These are phyloP conservation scores for Durusdinium trenchii DNA, from an alignment of 73 alveolate genomes.

Conservation along the genomic window DNA sequence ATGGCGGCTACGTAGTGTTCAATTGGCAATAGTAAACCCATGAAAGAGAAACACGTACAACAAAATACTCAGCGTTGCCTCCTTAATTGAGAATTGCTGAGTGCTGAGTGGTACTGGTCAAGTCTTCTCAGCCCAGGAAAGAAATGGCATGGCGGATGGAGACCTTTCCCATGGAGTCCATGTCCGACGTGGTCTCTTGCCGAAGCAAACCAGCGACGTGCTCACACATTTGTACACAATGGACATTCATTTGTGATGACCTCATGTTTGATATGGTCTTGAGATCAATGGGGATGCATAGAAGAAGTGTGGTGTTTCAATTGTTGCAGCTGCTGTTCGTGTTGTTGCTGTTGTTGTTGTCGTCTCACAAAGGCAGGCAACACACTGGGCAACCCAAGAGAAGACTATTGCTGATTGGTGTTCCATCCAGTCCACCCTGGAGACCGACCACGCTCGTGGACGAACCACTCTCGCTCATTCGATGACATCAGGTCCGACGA, in stretches of 20 bases:
- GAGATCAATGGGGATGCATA: background rate
- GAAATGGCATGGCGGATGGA: conserved; percentile 32
- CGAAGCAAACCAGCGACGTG: background rate
- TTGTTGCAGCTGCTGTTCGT: background rate
- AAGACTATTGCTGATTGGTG: no score
- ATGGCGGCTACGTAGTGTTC: background rate
- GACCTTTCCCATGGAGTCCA: background rate
- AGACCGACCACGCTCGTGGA: no score
- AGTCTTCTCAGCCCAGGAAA: background rate
- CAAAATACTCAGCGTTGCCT: background rate
- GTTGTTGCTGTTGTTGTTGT: background rate
- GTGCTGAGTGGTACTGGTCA: background rate
- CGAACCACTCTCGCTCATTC: no score
- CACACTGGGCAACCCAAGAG: no score
- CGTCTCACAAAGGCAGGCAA: background rate
- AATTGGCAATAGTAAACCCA: background rate
- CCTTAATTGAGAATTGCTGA: background rate
- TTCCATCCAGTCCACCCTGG: no score
- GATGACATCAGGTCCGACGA: no score
- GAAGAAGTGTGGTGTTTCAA: background rate
- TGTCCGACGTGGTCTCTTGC: background rate
- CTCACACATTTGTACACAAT: no score
- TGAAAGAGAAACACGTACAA: background rate
- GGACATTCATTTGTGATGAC: background rate
- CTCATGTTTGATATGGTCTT: background rate